Conservation (phyloP, 805 yeast species). For the Ogataea paraovalis region DNA sequence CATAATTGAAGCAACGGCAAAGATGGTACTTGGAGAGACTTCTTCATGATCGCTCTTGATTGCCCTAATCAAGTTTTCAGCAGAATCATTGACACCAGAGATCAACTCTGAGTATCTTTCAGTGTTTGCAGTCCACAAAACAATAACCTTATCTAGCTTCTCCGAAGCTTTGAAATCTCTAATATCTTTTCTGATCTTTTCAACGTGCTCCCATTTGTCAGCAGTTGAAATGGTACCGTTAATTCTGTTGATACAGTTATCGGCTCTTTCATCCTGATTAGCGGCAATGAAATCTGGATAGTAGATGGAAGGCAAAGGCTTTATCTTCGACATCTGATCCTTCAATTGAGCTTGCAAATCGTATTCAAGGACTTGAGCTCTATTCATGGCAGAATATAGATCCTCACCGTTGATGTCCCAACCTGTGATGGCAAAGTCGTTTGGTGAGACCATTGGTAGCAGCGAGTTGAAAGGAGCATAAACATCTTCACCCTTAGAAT, state of each 20-base stretch:
- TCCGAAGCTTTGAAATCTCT: conserved; percentile 69
- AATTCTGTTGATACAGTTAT: conserved; percentile 68
- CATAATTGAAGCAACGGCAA: conserved; percentile 89
- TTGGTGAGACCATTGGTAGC: conserved; percentile 86
- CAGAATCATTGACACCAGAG: conserved; percentile 82
- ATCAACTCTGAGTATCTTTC: conserved; percentile 80
- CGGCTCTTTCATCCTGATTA: conserved; percentile 88
- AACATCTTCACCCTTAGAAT: conserved; percentile 74
- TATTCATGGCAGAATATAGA: conserved; percentile 72
- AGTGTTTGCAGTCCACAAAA: conserved; percentile 96
- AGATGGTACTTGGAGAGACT: conserved; percentile 88
- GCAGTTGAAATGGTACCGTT: conserved; percentile 46
- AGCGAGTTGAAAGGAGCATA: conserved; percentile 89
- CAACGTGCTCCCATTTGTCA: conserved; percentile 87
- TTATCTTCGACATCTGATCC: conserved; percentile 54
- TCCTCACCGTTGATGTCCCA: conserved; percentile 86
- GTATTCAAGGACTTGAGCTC: conserved; percentile 83
- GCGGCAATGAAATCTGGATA: conserved; percentile 97
- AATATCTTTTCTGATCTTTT: conserved; percentile 80
- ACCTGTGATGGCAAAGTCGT: conserved; percentile 85
- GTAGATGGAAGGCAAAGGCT: conserved; percentile 81
- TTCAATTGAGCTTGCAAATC: conserved; percentile 75
- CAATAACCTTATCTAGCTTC: conserved; percentile 78
- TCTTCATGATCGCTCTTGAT: conserved; percentile 78
- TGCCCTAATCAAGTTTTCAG: conserved; percentile 69